A percentile compares a stretch with the other conserved stretches of the same genome.
Conservation (phyloP, 192 early-diverging fungal genomes). For the Coemansia sp. region DNA sequence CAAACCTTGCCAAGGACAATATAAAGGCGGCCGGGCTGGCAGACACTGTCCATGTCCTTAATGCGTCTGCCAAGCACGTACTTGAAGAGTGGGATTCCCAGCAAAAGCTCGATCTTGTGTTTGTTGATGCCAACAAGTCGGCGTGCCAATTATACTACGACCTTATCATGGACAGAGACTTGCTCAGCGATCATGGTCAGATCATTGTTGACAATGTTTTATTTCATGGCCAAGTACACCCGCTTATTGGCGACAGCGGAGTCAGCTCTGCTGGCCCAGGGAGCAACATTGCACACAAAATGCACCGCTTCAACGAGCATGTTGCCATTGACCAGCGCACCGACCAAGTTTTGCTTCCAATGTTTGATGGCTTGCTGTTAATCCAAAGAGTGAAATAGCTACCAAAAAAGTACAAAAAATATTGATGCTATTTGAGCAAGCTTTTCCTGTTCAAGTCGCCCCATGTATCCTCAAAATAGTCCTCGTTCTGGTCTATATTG, state of each 20-base stretch:
- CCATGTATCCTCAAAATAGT: constrained; percentile 22
- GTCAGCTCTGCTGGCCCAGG: background rate
- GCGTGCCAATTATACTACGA: constrained; percentile 61
- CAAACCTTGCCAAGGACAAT: constrained; percentile 24
- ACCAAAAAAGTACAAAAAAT: background rate
- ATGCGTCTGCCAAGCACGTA: constrained; percentile 7
- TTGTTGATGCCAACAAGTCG: constrained; percentile 69
- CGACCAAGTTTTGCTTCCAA: constrained; percentile 53
- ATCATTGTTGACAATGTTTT: constrained; percentile 65
- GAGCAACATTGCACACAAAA: constrained; percentile 10
- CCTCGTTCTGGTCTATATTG: constrained; percentile 15
- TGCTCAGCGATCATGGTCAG: constrained; percentile 55
- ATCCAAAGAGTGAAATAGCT: constrained; percentile 14
- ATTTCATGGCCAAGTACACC: constrained; percentile 32
- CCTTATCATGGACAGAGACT: constrained; percentile 52
- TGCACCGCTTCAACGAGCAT: constrained; percentile 57
- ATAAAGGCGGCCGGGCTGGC: constrained; percentile 15
- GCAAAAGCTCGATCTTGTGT: constrained; percentile 57
- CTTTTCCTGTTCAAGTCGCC: constrained; percentile 23
- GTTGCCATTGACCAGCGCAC: constrained; percentile 57
- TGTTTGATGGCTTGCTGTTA: constrained; percentile 62
- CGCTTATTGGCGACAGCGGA: background rate
- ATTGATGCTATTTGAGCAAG: background rate
- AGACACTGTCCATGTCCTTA: constrained; percentile 7
- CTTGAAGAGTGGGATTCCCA: constrained; percentile 26